Conservation (phyloP, 306 rosid species). For the Pyrus communis region DNA sequence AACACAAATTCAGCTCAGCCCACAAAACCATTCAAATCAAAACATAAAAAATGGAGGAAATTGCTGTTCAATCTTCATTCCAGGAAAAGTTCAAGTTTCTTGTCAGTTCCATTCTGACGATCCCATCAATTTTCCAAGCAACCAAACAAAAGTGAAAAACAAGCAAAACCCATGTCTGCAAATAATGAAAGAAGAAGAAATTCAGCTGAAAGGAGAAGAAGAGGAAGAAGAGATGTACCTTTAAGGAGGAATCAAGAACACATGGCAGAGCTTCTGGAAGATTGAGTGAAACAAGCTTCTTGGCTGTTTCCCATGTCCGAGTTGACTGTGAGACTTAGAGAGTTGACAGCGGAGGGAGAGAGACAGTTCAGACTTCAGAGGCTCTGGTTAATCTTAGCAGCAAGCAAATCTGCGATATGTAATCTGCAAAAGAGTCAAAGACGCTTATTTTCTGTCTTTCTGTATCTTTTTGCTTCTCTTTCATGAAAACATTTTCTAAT, state of each 20-base stretch:
- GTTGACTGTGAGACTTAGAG: neutral
- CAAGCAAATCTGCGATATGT: neutral
- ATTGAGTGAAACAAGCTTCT: neutral
- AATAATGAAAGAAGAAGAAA: neutral
- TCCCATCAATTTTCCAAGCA: neutral
- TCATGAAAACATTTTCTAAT: neutral
- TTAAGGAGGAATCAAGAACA: neutral
- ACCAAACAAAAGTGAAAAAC: neutral
- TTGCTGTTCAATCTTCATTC: neutral
- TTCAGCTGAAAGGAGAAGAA: neutral
- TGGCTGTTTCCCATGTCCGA: neutral
- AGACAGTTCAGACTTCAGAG: neutral
- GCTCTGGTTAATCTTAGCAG: neutral
- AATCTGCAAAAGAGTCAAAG: neutral
- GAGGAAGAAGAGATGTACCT: neutral
- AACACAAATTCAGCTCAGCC: neutral
- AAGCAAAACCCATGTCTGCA: neutral
- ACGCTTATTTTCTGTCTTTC: neutral
- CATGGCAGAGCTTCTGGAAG: neutral
- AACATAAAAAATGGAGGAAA: neutral
- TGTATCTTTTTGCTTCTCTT: neutral
- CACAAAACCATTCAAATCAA: neutral
- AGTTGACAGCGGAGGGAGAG: too few relatives aligned
- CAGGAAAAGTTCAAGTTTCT: neutral
- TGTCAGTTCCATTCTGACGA: neutral